Conservation (phyloP, 176 grass and related monocot genomes). For the Saccharum officinarum region DNA sequence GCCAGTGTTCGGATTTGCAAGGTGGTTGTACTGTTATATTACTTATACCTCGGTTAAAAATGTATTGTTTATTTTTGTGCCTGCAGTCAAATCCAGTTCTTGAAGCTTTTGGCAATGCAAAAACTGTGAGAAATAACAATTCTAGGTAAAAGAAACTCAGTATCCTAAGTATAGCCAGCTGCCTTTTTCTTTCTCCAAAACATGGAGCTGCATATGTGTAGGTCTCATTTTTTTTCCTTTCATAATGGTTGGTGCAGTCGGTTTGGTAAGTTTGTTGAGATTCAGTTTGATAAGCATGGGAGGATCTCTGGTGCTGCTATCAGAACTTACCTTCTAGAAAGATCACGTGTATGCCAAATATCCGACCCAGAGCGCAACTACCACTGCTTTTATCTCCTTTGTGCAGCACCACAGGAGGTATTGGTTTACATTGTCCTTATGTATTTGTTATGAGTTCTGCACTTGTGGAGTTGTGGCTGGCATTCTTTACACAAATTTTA, state of each 20-base stretch:
- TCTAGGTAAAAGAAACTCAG: conserved; percentile 62
- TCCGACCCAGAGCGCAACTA: conserved; percentile 97
- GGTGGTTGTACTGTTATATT: conserved; percentile 15
- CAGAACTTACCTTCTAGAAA: conserved; percentile 97
- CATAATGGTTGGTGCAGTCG: conserved; percentile 67
- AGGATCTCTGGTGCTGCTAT: conserved; percentile 98
- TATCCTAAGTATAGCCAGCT: conserved; percentile 22
- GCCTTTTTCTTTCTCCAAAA: neutral
- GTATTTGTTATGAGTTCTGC: conserved; percentile 8
- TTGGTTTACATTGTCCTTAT: conserved; percentile 30
- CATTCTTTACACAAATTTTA: conserved; percentile 28
- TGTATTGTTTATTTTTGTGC: conserved; percentile 37
- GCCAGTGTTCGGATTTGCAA: conserved; percentile 10
- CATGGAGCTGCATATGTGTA: conserved; percentile 35
- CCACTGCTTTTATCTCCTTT: conserved; percentile 99
- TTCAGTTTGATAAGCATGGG: conserved; percentile 95
- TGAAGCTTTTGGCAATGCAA: conserved; percentile 99
- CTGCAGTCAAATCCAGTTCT: conserved; percentile 99
- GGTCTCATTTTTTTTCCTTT: conserved; percentile 16
- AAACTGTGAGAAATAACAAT: conserved; percentile 99
- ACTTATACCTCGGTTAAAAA: conserved; percentile 29
- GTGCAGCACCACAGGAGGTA: conserved; percentile 91
- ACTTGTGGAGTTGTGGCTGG: conserved; percentile 27
- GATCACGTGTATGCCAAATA: conserved; percentile 94
- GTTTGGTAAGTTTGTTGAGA: conserved; percentile 99